phyloP scores from a whole-genome alignment of 2,329 filamentous ascomycete species.

The Fusarium sp. region DNA sequence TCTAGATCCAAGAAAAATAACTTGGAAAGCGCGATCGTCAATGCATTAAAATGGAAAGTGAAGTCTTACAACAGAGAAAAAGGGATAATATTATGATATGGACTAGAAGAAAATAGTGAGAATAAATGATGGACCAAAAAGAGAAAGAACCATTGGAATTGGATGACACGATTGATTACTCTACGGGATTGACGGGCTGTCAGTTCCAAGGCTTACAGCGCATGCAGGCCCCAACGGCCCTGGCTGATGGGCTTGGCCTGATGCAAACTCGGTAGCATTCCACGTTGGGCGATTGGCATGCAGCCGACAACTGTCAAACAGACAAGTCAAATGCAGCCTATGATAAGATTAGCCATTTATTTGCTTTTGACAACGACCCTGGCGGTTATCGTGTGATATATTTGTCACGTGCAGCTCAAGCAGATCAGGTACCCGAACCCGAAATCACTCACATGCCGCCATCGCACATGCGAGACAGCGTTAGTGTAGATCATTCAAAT shows the following conservation, averaged over 20 bases:
- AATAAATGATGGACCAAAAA: neutral
- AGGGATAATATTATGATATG: too few species aligned
- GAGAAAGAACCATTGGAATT: neutral
- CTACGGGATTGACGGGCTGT: neutral
- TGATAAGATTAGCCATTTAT: neutral
- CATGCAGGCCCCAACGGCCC: neutral
- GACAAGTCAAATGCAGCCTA: neutral
- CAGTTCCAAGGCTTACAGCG: neutral
- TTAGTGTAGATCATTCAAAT: slow-evolving; percentile 6
- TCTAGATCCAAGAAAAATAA: neutral
- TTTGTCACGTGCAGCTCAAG: neutral
- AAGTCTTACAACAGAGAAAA: neutral
- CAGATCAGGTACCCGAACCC: slow-evolving; percentile 11
- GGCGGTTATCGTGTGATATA: neutral
- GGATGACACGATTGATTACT: neutral
- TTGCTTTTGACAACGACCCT: neutral
- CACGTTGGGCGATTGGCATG: neutral
- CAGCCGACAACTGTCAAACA: neutral
- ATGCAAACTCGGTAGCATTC: neutral
- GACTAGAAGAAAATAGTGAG: too few species aligned
- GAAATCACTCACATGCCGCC: neutral
- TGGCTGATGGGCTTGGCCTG: neutral
- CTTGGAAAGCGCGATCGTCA: neutral
- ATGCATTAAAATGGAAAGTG: neutral
- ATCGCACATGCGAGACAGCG: neutral